Conservation (phyloP, 305 asterid species). For the Rubia balearica region DNA sequence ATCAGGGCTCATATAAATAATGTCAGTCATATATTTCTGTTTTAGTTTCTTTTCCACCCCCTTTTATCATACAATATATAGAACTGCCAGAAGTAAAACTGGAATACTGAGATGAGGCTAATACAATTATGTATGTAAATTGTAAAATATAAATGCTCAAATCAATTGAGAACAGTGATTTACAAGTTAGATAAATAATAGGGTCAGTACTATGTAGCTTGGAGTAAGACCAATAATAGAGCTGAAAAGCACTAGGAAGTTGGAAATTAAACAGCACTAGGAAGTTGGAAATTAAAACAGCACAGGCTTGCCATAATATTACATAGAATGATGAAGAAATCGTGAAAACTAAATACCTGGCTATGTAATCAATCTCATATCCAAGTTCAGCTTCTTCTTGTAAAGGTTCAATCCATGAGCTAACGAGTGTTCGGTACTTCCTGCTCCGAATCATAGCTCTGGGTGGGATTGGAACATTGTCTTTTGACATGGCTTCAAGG, state of each 20-base stretch:
- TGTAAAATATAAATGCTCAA: not conserved
- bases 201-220: not conserved
- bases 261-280: no score
- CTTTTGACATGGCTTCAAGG: constrained; percentile 78
- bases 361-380: constrained; percentile 85
- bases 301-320: not conserved
- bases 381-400: constrained; percentile 99
- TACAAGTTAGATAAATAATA: not conserved
- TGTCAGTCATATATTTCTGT: not conserved
- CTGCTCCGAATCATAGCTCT: constrained; percentile 93
- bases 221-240: not conserved
- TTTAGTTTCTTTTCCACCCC: not conserved
- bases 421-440: constrained; percentile 89
- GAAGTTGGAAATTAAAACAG: no score
- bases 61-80: not conserved
- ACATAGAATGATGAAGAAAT: constrained; percentile 12
- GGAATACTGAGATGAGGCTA: not conserved
- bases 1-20: not conserved
- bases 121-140: not conserved
- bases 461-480: constrained; percentile 77
- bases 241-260: constrained; percentile 4
- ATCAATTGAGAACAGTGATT: not conserved
- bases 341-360: constrained; percentile 43
- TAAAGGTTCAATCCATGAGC: constrained; percentile 99
- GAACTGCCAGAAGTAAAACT: not conserved